Percentiles rank a stretch among this genome's conserved stretches.
Conservation (phyloP, 2,329 filamentous ascomycete genomes). For the Penicillium sp. region DNA sequence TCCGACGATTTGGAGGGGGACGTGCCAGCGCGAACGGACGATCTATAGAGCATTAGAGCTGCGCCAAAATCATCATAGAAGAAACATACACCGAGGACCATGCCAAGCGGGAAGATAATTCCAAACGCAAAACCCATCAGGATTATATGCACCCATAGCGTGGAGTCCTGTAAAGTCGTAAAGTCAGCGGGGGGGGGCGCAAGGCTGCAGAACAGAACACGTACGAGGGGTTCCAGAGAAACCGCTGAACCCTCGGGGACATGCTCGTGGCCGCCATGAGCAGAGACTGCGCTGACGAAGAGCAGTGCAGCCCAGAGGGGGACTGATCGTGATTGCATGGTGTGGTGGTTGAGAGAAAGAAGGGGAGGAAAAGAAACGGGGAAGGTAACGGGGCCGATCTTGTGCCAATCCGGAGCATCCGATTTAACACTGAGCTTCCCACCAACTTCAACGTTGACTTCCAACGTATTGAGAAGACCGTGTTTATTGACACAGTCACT, state of each 20-base stretch:
- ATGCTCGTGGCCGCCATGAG: slow-evolving; percentile 55
- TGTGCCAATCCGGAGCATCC: slow-evolving; percentile 23
- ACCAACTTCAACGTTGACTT: neutral
- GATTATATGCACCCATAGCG: slow-evolving; percentile 91
- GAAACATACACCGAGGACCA: slow-evolving; percentile 80
- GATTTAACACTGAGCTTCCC: slow-evolving; percentile 7
- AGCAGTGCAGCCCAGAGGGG: slow-evolving; percentile 22
- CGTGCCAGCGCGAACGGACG: slow-evolving; percentile 87
- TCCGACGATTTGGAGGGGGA: slow-evolving; percentile 76
- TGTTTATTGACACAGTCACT: neutral
- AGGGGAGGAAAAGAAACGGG: slow-evolving; percentile 6
- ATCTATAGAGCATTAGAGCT: slow-evolving; percentile 56
- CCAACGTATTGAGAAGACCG: neutral
- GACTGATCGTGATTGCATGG: neutral
- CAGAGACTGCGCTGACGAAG: slow-evolving; percentile 31
- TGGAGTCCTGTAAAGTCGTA: slow-evolving; percentile 60
- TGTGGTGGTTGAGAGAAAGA: slow-evolving; percentile 8
- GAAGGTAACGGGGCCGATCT: slow-evolving; percentile 9
- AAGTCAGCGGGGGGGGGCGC: neutral
- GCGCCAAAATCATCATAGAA: neutral
- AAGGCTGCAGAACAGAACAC: slow-evolving; percentile 29
- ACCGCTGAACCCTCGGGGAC: slow-evolving; percentile 69
- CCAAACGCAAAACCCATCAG: slow-evolving; percentile 85
- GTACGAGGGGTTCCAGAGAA: slow-evolving; percentile 71
- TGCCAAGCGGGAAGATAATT: slow-evolving; percentile 86